A percentile compares a stretch with the other conserved stretches of the same genome.
Conservation (phyloP, 2,329 filamentous ascomycete species). For the Diaporthe helianthi region DNA sequence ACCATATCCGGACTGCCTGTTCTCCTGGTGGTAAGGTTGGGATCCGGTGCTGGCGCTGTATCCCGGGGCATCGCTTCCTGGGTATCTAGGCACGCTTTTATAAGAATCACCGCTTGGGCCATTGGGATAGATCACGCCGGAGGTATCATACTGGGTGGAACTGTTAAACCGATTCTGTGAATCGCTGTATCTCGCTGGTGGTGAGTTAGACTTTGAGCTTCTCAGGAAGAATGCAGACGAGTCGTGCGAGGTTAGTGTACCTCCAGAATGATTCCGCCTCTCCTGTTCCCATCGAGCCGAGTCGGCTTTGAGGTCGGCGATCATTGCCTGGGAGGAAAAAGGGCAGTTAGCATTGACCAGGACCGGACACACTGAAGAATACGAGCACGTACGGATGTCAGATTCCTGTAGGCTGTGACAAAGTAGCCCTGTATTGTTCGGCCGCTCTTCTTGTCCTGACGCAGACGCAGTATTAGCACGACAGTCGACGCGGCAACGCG, state of each 20-base stretch:
- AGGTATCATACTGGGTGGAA: conserved; percentile 35
- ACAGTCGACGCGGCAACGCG: background rate
- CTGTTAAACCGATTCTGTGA: conserved; percentile 50
- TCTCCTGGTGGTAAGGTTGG: conserved; percentile 39
- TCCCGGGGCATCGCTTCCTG: conserved; percentile 56
- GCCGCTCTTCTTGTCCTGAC: conserved; percentile 55
- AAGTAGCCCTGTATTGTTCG: conserved; percentile 75
- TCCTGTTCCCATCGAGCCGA: conserved; percentile 68
- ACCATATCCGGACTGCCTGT: conserved; percentile 39
- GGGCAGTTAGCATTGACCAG: background rate
- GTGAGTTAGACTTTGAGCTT: conserved; percentile 62
- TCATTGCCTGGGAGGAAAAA: conserved; percentile 62
- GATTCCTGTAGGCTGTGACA: conserved; percentile 79
- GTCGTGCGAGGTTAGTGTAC: conserved; percentile 63
- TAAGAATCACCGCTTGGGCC: conserved; percentile 38
- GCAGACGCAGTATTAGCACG: conserved; percentile 12
- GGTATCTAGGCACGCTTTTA: conserved; percentile 56
- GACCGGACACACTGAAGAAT: background rate
- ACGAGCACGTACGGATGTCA: conserved; percentile 71
- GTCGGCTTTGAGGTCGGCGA: conserved; percentile 67
- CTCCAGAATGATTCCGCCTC: conserved; percentile 65
- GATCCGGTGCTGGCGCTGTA: conserved; percentile 47
- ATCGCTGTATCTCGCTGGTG: conserved; percentile 64
- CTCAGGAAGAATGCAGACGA: conserved; percentile 55
- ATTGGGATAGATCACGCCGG: conserved; percentile 26